Conservation (phyloP, 108 stramenopile species). For the Conticribra weissflogii region DNA sequence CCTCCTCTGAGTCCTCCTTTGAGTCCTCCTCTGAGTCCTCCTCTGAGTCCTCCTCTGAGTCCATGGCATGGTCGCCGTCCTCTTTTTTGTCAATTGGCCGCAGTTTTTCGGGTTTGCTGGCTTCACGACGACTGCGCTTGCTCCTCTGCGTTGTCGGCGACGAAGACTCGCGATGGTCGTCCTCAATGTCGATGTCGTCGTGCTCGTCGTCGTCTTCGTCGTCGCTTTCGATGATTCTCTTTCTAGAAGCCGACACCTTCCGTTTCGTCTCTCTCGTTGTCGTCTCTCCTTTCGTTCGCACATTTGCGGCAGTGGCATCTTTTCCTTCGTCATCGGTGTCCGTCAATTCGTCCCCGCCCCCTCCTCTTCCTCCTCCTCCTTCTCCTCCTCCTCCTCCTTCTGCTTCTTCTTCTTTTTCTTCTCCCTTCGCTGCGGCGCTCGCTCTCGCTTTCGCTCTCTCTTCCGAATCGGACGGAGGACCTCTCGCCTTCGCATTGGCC, state of each 20-base stretch:
- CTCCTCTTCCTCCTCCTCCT: conserved; percentile 4
- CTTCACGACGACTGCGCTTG: too few species aligned
- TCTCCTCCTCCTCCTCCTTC: conserved; percentile 9
- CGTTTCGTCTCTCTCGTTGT: background rate
- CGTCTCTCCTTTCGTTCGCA: background rate
- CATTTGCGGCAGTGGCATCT: background rate
- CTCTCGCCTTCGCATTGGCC: too few species aligned
- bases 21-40: conserved; percentile 2
- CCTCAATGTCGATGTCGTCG: too few species aligned
- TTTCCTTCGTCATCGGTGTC: conserved; percentile 41
- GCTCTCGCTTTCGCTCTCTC: too few species aligned
- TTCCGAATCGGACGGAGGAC: too few species aligned
- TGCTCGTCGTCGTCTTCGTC: conserved; percentile 13
- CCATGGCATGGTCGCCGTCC: background rate
- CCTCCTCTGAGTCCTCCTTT: conserved; percentile 4
- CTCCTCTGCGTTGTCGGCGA: too few species aligned
- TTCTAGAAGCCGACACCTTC: conserved; percentile 5
- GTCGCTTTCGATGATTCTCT: conserved; percentile 37
- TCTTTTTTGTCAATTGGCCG: background rate
- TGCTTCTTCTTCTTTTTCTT: conserved; percentile 6
- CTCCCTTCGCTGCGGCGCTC: too few species aligned
- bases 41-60: conserved; percentile 1
- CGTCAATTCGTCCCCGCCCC: conserved; percentile 15
- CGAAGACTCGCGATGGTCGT: too few species aligned
- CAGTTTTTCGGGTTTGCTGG: too few species aligned